Conservation (phyloP, 2,329 filamentous ascomycete genomes). For the Exophiala aquamarina region DNA sequence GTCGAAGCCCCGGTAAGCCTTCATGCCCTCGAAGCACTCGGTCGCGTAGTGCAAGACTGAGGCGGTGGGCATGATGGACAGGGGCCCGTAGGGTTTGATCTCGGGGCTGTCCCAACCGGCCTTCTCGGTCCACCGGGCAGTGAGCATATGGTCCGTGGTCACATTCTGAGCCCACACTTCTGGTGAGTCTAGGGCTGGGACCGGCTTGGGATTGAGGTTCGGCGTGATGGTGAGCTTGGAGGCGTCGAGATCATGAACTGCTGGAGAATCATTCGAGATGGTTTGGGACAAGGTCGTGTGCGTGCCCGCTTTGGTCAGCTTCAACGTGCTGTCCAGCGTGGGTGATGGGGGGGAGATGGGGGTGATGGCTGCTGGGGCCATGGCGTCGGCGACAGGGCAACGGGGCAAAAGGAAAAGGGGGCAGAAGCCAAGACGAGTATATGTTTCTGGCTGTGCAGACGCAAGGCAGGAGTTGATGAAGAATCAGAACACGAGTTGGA, state of each 20-base stretch:
- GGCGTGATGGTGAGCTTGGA: slow-evolving; percentile 41
- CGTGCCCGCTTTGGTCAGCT: slow-evolving; percentile 27
- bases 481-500: not conserved
- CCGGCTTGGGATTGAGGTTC: slow-evolving; percentile 35
- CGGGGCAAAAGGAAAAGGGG: not conserved
- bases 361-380: slow-evolving; percentile 24
- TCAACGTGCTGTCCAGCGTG: slow-evolving; percentile 21
- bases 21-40: slow-evolving; percentile 86
- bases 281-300: slow-evolving; percentile 21
- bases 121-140: slow-evolving; percentile 63
- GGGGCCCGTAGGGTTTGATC: slow-evolving; percentile 73
- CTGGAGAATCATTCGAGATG: slow-evolving; percentile 13
- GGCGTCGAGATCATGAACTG: slow-evolving; percentile 37
- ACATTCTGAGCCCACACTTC: slow-evolving; percentile 41
- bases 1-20: slow-evolving; percentile 68
- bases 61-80: slow-evolving; percentile 77
- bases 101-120: slow-evolving; percentile 72
- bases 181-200: slow-evolving; percentile 39
- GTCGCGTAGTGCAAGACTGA: slow-evolving; percentile 85
- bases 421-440: too few species aligned
- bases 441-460: too few species aligned
- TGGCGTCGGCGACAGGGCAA: slow-evolving; percentile 3
- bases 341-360: slow-evolving; percentile 20
- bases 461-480: too few species aligned
- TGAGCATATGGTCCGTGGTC: slow-evolving; percentile 87